Conservation (phyloP, 2,329 filamentous ascomycete genomes). For the Eutypa lata region DNA sequence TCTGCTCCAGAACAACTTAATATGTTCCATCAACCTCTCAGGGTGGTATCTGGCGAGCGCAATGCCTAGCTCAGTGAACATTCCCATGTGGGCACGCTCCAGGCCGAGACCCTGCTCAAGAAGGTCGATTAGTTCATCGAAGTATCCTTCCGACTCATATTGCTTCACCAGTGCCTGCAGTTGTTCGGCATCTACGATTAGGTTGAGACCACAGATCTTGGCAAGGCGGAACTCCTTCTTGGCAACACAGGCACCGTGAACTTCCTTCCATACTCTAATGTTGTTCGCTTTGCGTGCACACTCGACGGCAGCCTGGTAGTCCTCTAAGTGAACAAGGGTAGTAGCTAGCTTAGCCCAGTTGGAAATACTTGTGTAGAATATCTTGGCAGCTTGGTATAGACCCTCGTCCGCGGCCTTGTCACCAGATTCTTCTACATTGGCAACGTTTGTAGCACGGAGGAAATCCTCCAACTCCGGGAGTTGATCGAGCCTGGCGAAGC, state of each 20-base stretch:
- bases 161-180: slow-evolving; percentile 89
- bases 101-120: slow-evolving; percentile 93
- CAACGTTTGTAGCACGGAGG: slow-evolving; percentile 86
- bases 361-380: slow-evolving; percentile 96
- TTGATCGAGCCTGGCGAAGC: slow-evolving; percentile 87
- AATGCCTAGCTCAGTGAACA: slow-evolving; percentile 93
- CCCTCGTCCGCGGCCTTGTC: slow-evolving; percentile 97
- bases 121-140: slow-evolving; percentile 92
- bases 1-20: slow-evolving; percentile 96
- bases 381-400: slow-evolving; percentile 93
- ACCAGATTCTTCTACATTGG: slow-evolving; percentile 92
- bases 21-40: slow-evolving; percentile 94
- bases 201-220: slow-evolving; percentile 96
- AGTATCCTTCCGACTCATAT: slow-evolving; percentile 96
- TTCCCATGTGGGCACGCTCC: slow-evolving; percentile 90
- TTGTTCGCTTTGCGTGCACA: slow-evolving; percentile 98
- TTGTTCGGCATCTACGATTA: slow-evolving; percentile 97
- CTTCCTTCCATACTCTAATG: slow-evolving; percentile 98
- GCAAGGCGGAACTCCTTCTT: slow-evolving; percentile 99
- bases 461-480: slow-evolving; percentile 95
- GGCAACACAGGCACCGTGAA: slow-evolving; percentile 89
- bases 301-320: slow-evolving; percentile 97
- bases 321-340: slow-evolving; percentile 91
- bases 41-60: slow-evolving; percentile 93
- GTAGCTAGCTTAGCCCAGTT: slow-evolving; percentile 99